These are phyloP conservation scores for Nematodospora anomalae DNA, from an alignment of 1,139 yeast genomes.

Conservation along the genomic window DNA sequence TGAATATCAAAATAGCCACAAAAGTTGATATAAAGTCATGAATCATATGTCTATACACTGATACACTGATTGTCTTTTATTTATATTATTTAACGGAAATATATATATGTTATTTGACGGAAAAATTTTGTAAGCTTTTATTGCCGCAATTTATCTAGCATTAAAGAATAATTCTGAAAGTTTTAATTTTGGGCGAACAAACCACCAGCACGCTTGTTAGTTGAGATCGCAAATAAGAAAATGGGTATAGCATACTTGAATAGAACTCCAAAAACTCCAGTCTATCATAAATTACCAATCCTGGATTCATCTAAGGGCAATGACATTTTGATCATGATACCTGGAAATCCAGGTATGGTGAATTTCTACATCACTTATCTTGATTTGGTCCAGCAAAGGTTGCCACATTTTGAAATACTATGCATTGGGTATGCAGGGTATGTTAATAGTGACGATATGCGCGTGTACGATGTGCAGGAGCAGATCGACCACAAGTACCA, in stretches of 20 bases:
- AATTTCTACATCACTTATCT: slow-evolving; percentile 57
- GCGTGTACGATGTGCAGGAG: slow-evolving; percentile 40
- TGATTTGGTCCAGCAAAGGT: slow-evolving; percentile 37
- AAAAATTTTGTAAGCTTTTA: no score
- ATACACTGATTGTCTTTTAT: no score
- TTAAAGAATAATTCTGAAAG: no score
- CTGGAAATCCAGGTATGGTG: slow-evolving; percentile 70
- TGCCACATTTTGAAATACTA: slow-evolving; percentile 49
- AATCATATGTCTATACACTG: no score
- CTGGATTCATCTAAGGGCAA: slow-evolving; percentile 2
- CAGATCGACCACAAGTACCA: slow-evolving; percentile 53
- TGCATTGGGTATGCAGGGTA: slow-evolving; percentile 60
- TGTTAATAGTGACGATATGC: slow-evolving; percentile 23
- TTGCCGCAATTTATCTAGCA: no score
- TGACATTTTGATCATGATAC: slow-evolving; percentile 50
- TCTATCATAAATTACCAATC: slow-evolving; percentile 24
- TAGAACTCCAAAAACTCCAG: slow-evolving; percentile 27
- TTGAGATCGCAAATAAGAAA: no score
- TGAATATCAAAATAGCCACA: slow-evolving; percentile 1
- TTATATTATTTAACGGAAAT: no score
- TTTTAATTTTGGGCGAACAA: no score
- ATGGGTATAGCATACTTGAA: slow-evolving; percentile 13
- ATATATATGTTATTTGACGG: no score
- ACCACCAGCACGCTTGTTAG: no score
- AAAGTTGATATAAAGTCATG: no score